These are phyloP conservation scores for Ceratonia siliqua DNA, from an alignment of 306 rosid genomes.

Conservation along the genomic window DNA sequence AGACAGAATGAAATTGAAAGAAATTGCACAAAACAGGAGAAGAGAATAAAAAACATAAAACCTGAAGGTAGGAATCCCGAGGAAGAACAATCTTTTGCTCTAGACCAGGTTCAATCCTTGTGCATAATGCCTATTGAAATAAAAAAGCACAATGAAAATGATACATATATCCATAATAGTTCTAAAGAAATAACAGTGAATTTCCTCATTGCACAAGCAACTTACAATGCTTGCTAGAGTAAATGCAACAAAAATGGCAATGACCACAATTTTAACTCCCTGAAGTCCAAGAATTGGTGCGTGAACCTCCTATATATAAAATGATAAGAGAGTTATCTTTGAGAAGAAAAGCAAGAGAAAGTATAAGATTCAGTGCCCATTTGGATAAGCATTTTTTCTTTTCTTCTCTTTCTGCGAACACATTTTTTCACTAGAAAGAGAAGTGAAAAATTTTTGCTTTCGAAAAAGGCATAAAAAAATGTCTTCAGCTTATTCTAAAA, in stretches of 20 bases:
- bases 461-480: not conserved
- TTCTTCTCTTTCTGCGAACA: not conserved
- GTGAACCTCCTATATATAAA: conserved; percentile 73
- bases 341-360: conserved; percentile 26
- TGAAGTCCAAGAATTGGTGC: conserved; percentile 84
- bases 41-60: conserved; percentile 34
- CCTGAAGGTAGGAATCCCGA: conserved; percentile 98
- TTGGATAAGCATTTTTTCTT: not conserved
- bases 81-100: conserved; percentile 99
- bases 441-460: not conserved
- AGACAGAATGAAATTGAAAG: conserved; percentile 28
- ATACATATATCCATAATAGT: conserved; percentile 18
- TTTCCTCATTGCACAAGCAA: conserved; percentile 32
- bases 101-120: conserved; percentile 85
- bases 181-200: not conserved
- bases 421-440: not conserved
- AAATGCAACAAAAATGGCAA: conserved; percentile 71
- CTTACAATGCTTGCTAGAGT: conserved; percentile 94
- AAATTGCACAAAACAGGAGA: conserved; percentile 20
- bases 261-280: conserved; percentile 77
- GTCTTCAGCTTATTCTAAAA: not conserved
- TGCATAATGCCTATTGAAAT: conserved; percentile 69
- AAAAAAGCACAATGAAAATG: conserved; percentile 15
- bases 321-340: conserved; percentile 24
- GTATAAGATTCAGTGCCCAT: not conserved